Base-by-base conservation (phyloP, 2,329 filamentous ascomycete genomes). In the Neobulgaria alba region DNA sequence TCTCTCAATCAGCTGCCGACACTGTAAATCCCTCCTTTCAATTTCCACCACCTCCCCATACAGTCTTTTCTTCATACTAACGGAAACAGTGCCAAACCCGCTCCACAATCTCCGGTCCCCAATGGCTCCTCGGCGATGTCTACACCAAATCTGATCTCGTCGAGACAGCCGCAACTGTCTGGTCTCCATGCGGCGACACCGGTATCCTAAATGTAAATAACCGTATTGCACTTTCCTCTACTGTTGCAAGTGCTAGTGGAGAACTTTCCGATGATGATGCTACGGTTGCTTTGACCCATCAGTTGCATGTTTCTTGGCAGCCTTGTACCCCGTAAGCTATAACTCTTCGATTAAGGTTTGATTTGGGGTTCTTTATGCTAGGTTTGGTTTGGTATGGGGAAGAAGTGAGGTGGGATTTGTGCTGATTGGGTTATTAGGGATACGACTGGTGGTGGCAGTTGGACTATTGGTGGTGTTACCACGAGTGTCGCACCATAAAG, bases 201-300 rank as follows among this genome's bases (percentile, higher is more conserved):
- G 49, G 49, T 7, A 39, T 51, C 17, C 29, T 51, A 15, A 51
- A 51, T 14, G 41, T 51, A 33, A 51, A 51, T 32, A 51, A 51
- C 37, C 41, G 49, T 18, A 51, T 51, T 36, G 42, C 43, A 2
- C 36, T 51, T 5, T 40, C 44, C 10, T 34, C 38, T 8, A 42
- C 44, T 3, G 41, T 38, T 29, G 3, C 39, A 12, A 47, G 17
- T 17, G 31, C 17, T 2, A 37, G 35, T 2, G 46, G 46, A 7
- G 46, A 49, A 26, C 20, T 51, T 8, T 46, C 44, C 7, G 43
- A 51, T 36, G 49, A 51, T 39, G 49, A 51, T 43, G 49, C 49
- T 9, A 51, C 49, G 1, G 42, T 51, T 10, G 29, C 41, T 2
- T 51, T 51, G 26, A 47, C 43, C 2, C 46, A 51, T 18, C 46